Percentiles rank a stretch among this genome's conserved stretches.
These are phyloP conservation scores for Zostera marina DNA, from an alignment of 116 monocot genomes.

Conservation along the genomic window DNA sequence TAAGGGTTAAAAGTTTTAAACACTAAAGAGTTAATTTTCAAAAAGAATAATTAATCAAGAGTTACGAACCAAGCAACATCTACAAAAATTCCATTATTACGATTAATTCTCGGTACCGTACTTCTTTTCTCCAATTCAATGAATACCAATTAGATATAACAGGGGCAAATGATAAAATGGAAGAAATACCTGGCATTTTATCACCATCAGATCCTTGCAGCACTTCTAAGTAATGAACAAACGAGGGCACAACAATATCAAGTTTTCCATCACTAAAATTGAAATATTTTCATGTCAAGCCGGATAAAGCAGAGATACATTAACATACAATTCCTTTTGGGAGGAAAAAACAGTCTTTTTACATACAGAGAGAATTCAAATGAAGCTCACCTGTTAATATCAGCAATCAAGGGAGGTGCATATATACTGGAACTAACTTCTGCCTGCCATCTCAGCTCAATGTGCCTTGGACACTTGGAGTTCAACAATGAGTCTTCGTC, in stretches of 20 bases:
- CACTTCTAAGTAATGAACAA: slow-evolving; percentile 98
- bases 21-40: too few relatives aligned
- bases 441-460: slow-evolving; percentile 96
- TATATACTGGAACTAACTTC: slow-evolving; percentile 97
- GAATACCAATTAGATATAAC: not conserved
- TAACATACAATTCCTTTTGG: not conserved
- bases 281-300: not conserved
- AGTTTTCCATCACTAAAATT: slow-evolving; percentile 80
- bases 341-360: too few relatives aligned
- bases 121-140: not conserved
- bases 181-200: slow-evolving; percentile 62
- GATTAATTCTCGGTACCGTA: too few relatives aligned
- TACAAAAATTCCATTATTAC: too few relatives aligned
- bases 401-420: slow-evolving; percentile 90
- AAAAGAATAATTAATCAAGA: too few relatives aligned
- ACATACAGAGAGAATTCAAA: not conserved
- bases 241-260: slow-evolving; percentile 88
- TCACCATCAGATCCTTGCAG: slow-evolving; percentile 96
- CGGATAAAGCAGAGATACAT: not conserved
- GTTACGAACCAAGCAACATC: too few relatives aligned
- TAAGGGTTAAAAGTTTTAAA: too few relatives aligned
- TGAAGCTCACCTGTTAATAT: slow-evolving; percentile 63
- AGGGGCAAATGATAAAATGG: not conserved
- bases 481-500: slow-evolving; percentile 86
- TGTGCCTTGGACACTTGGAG: slow-evolving; percentile 54